phyloP scores from a whole-genome alignment of 2,329 filamentous ascomycete species.

The Cercospora zeina region DNA sequence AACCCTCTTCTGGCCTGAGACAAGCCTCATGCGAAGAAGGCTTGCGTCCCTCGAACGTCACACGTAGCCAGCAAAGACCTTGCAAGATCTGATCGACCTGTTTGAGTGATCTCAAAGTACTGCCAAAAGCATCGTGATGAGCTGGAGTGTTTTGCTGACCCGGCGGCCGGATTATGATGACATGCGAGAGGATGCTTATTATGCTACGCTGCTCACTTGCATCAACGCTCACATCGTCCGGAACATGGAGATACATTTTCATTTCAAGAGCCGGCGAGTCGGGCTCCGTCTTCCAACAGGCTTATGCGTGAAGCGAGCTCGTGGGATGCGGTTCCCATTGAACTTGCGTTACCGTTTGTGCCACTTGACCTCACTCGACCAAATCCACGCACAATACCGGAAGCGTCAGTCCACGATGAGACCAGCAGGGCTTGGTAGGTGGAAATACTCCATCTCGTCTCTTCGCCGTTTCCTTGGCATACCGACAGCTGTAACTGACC shows the following conservation, averaged over 20 bases:
- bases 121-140: not conserved
- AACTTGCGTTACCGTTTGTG: not conserved
- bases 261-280: not conserved
- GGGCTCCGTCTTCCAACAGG: not conserved
- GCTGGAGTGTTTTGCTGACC: too few relatives aligned
- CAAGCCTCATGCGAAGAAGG: not conserved
- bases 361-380: not conserved
- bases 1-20: not conserved
- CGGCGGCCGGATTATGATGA: not conserved
- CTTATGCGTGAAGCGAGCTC: not conserved
- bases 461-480: not conserved
- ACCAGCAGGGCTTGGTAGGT: not conserved
- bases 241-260: not conserved
- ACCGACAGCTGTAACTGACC: not conserved
- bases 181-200: not conserved
- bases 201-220: not conserved
- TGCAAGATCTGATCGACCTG: not conserved
- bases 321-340: not conserved
- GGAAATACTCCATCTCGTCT: not conserved
- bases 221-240: not conserved
- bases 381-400: not conserved
- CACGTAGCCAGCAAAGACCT: not conserved
- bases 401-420: not conserved
- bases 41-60: not conserved
- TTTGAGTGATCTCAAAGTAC: not conserved